Conservation (phyloP, 2,329 filamentous ascomycete genomes). For the Botrytis porri region DNA sequence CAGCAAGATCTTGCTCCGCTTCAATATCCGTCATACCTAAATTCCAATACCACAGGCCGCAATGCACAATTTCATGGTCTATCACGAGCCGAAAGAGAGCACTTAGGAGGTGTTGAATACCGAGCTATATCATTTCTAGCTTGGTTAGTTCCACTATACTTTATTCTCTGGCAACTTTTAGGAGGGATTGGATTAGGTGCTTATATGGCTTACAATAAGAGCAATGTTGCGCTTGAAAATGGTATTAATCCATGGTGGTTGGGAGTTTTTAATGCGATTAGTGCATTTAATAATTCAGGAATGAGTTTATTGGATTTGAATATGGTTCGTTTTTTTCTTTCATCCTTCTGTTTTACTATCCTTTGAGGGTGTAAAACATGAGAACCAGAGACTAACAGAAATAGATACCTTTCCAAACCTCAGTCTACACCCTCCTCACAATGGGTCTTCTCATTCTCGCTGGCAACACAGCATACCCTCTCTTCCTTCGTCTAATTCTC, state of each 20-base stretch:
- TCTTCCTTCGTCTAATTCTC: constrained; percentile 55
- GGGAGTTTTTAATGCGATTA: constrained; percentile 64
- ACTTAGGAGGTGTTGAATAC: constrained; percentile 62
- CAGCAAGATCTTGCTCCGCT: constrained; percentile 19
- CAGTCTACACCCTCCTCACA: constrained; percentile 43
- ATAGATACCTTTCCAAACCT: constrained; percentile 43
- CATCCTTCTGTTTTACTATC: not conserved
- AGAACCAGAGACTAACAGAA: not conserved
- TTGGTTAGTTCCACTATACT: constrained; percentile 60
- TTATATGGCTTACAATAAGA: constrained; percentile 54
- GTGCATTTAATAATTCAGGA: constrained; percentile 69
- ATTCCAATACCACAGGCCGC: constrained; percentile 41
- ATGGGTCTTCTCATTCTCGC: constrained; percentile 59
- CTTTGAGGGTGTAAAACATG: not conserved
- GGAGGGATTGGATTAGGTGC: constrained; percentile 58
- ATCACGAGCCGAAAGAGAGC: constrained; percentile 51
- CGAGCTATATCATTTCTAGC: constrained; percentile 58
- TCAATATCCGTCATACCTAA: constrained; percentile 32
- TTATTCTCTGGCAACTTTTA: constrained; percentile 56
- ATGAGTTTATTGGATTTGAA: constrained; percentile 66
- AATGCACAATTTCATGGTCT: constrained; percentile 56
- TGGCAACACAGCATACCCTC: constrained; percentile 55
- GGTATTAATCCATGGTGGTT: constrained; percentile 66
- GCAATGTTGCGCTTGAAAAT: constrained; percentile 50
- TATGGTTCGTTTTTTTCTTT: constrained; percentile 45